Base-by-base conservation (phyloP, 805 yeast species). In the Candida insectorum region DNA sequence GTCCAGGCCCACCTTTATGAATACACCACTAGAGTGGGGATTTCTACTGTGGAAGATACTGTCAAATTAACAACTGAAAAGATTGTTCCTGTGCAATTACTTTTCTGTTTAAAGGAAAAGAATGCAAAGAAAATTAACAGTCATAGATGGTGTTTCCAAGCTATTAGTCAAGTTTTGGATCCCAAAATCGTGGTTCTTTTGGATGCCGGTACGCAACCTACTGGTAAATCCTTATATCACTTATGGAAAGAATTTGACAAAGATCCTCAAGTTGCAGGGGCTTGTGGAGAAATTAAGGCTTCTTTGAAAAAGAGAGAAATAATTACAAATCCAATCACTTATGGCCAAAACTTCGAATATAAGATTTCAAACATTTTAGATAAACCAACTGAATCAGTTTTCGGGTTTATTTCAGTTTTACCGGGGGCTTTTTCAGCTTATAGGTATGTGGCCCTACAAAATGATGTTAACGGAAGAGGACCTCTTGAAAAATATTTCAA, bases 361-460 rank as follows among this genome's bases (percentile, higher is more conserved):
- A 78, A 78, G 48, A 77, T 79, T 48, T 78, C 84, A 34, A 78
- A 78, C 50, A 78, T 78, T 41, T 66, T 78, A 36, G 85, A 78
- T 52, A 78, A 78, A 49, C 85, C 85, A 2, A 67, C 79, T 10
- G 85, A 78, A 49, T 73, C 81, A 1, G 69, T 70, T 11, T 78
- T 78, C 51, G 85, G 85, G 8, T 78, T 75, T 45, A 78, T 78
- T 40, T 68, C 79, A 0, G 85, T 78, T 24, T 65, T 78, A 29
- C 85, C 85, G 4, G 85, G 85, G 42, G 85, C 85, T 1, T 78
- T 78, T 45, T 76, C 82, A 4, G 84, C 85, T 9, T 78, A 78
- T 49, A 49, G 85, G 27, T 77, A 63, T 43, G 60, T 69, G 13
- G 85, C 85, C 2, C 65, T 79, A 14, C 74, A 68, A 37, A 81